Conservation (phyloP, 1,284 basidiomycete species). For the Thelephora terrestris region DNA sequence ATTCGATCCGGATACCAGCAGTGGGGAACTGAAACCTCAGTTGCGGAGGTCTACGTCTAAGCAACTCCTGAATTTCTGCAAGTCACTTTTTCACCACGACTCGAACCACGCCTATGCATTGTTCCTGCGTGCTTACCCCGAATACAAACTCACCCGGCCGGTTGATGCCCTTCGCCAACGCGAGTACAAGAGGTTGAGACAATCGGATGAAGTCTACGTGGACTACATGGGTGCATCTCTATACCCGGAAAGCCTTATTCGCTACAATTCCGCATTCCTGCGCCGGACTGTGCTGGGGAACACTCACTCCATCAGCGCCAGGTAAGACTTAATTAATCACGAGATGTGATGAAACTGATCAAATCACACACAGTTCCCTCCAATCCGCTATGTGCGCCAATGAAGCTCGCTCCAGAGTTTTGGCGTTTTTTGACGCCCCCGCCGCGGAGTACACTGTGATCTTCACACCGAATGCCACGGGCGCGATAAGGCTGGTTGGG, state of each 20-base stretch:
- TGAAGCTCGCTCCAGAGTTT: constrained; percentile 60
- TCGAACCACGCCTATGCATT: constrained; percentile 19
- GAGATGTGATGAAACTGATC: constrained; percentile 3
- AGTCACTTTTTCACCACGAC: background rate
- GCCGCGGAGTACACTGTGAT: constrained; percentile 65
- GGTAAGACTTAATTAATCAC: constrained; percentile 29
- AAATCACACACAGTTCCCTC: constrained; percentile 41
- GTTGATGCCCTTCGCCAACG: constrained; percentile 59
- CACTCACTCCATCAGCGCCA: constrained; percentile 71
- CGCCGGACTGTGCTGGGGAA: constrained; percentile 61
- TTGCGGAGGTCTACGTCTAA: too few species aligned
- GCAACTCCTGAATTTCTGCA: too few species aligned
- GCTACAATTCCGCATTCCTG: constrained; percentile 58
- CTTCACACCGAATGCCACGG: constrained; percentile 75
- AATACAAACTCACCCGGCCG: constrained; percentile 29
- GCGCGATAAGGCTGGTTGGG: constrained; percentile 69
- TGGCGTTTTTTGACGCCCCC: constrained; percentile 65
- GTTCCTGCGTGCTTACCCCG: constrained; percentile 30
- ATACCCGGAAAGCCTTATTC: constrained; percentile 66
- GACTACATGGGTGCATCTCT: constrained; percentile 77
- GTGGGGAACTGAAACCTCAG: too few species aligned
- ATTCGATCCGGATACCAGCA: too few species aligned
- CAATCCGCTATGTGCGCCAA: constrained; percentile 54
- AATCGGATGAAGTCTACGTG: constrained; percentile 60
- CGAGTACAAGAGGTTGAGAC: constrained; percentile 56